Percentiles rank a stretch among this genome's conserved stretches.
Evolutionary conservation across 2,329 filamentous ascomycete species (phyloP).

Genomic region (Alternaria gaisen): DNA sequence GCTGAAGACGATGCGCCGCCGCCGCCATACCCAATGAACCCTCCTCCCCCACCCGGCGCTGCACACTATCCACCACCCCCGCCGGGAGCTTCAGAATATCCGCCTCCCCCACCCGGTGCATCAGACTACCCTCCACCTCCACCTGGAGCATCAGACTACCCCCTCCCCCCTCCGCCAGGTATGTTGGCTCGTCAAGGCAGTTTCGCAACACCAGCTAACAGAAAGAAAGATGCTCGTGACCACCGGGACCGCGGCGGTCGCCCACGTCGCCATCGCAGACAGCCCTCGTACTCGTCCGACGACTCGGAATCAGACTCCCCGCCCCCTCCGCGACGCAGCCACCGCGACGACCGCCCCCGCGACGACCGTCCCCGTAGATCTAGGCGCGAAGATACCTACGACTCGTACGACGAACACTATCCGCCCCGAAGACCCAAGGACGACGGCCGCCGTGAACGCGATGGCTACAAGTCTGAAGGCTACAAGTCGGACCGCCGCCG

Average conservation of each 20-base stretch:
- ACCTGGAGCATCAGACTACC: neutral
- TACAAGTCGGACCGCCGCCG: slow-evolving; percentile 22
- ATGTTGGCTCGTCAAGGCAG: neutral
- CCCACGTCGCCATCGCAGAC: slow-evolving; percentile 27
- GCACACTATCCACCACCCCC: slow-evolving; percentile 10
- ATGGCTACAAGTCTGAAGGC: slow-evolving; percentile 36
- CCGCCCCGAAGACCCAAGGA: slow-evolving; percentile 26
- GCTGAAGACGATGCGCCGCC: slow-evolving; percentile 28
- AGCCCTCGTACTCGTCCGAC: slow-evolving; percentile 28
- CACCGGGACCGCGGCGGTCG: slow-evolving; percentile 8
- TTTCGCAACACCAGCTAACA: neutral
- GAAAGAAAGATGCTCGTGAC: slow-evolving; percentile 6
- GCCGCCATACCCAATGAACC: slow-evolving; percentile 18
- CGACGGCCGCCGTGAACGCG: slow-evolving; percentile 26
- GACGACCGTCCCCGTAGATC: slow-evolving; percentile 29
- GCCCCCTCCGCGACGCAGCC: slow-evolving; percentile 34
- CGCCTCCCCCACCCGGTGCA: slow-evolving; percentile 4
- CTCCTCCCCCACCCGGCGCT: slow-evolving; percentile 15
- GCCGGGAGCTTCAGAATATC: slow-evolving; percentile 8
- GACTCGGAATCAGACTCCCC: slow-evolving; percentile 29
- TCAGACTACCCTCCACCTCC: neutral
- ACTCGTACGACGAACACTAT: slow-evolving; percentile 40
- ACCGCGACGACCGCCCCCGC: slow-evolving; percentile 26
- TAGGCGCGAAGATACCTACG: slow-evolving; percentile 31
- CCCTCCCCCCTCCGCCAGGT: slow-evolving; percentile 8